Conservation (phyloP, 495 filamentous ascomycete species). For the Aspergillus wentii region DNA sequence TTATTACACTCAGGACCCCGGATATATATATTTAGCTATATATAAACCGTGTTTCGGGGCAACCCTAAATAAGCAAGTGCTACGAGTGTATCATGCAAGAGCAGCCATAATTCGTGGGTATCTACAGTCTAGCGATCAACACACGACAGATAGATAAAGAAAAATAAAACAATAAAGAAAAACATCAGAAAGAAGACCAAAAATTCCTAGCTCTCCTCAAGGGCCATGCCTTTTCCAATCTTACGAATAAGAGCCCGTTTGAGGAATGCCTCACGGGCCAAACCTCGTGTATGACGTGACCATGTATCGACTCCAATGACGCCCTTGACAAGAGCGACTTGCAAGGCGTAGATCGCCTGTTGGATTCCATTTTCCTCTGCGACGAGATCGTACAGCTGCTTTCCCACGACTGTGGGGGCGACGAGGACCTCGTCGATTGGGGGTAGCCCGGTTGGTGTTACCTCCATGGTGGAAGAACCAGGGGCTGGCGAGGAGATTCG, state of each 20-base stretch:
- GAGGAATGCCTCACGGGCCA: slow-evolving; percentile 85
- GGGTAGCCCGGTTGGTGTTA: slow-evolving; percentile 42
- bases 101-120: too few relatives aligned
- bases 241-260: slow-evolving; percentile 87
- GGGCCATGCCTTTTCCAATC: slow-evolving; percentile 80
- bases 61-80: too few relatives aligned
- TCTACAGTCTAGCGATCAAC: too few relatives aligned
- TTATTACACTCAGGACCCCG: too few relatives aligned
- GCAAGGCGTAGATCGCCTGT: slow-evolving; percentile 81
- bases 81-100: too few relatives aligned
- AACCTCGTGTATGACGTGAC: slow-evolving; percentile 71
- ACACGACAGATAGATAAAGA: too few relatives aligned
- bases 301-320: slow-evolving; percentile 77
- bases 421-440: slow-evolving; percentile 85
- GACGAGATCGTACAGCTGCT: slow-evolving; percentile 83
- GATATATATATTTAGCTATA: too few relatives aligned
- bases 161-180: not conserved
- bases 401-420: slow-evolving; percentile 88
- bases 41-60: too few relatives aligned
- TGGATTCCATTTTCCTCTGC: slow-evolving; percentile 80
- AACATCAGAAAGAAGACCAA: not conserved
- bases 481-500: slow-evolving; percentile 32
- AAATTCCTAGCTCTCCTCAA: slow-evolving; percentile 33
- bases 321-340: slow-evolving; percentile 75
- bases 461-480: slow-evolving; percentile 24